Conservation (phyloP, 2,329 filamentous ascomycete species). For the Cercospora sp. region DNA sequence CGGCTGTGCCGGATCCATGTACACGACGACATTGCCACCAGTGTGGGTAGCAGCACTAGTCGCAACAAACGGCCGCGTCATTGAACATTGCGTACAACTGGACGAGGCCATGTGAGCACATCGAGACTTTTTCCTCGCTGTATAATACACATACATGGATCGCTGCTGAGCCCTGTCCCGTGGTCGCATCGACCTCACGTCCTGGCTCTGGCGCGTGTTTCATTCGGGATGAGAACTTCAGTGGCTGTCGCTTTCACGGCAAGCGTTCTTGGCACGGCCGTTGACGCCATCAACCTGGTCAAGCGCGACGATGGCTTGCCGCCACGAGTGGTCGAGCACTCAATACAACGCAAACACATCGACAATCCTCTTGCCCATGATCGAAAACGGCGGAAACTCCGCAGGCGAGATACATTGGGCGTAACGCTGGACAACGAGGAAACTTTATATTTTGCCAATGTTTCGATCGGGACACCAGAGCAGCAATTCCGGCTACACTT, state of each 20-base stretch:
- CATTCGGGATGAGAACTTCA: constrained; percentile 11
- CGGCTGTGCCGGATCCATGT: constrained; percentile 7
- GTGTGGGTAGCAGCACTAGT: constrained; percentile 2
- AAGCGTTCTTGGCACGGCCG: constrained; percentile 25
- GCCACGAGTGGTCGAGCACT: constrained; percentile 53
- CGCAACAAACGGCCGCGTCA: constrained; percentile 16
- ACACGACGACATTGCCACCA: constrained; percentile 12
- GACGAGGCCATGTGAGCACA: constrained; percentile 1
- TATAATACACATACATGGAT: constrained; percentile 10
- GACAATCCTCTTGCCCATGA: constrained; percentile 51
- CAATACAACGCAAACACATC: constrained; percentile 53
- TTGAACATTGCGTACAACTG: constrained; percentile 8
- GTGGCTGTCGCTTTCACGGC: constrained; percentile 34
- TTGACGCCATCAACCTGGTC: constrained; percentile 35
- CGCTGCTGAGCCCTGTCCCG: neutral
- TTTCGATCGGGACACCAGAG: constrained; percentile 58
- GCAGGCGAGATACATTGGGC: constrained; percentile 46
- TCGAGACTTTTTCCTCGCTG: constrained; percentile 7
- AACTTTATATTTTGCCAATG: constrained; percentile 61
- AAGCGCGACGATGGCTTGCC: constrained; percentile 31
- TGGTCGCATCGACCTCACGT: neutral
- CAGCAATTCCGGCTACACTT: constrained; percentile 59
- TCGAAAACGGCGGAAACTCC: constrained; percentile 43
- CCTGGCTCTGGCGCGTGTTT: neutral
- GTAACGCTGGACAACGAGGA: constrained; percentile 58